Base-by-base conservation (phyloP, 129 eudicot species). In the Lactuca saligna region DNA sequence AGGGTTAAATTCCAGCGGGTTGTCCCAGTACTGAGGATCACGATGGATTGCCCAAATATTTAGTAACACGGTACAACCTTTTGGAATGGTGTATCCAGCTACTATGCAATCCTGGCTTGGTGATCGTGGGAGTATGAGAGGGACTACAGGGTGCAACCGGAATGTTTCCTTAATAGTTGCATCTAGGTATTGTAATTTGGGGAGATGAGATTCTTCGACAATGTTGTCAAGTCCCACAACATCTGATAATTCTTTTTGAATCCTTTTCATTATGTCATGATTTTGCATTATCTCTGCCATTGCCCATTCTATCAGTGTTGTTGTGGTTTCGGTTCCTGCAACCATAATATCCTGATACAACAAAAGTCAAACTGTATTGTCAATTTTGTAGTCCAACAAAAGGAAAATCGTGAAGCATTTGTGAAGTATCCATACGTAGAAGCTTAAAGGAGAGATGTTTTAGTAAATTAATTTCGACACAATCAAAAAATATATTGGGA, bases 41-140 rank as follows among this genome's bases (percentile, higher is more conserved):
- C 53, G 35, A 50, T 67, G 62, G 31, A 67, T 67, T 54, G 72
- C 55, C 72, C 72, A 67, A 54, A 33, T 37, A 67, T 67, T 67
- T 7, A 67, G 17, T 35, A 67, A 33, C 61, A 67, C 12, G 8
- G 50, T 9, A 54, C 35, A 67, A 9, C 72, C 72, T 35, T 34
- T 54, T 17, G 62, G 72, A 5, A 67, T 67, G 7, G 62, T 67
- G 25, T 67, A 53, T 35, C 72, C 72, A n/a, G 62, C 72, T 54
- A 67, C 72, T 0, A 0, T 67, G 51, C 72, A 53, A 7, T 56
- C 50, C 61, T 67, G 38, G 61, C 51, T 67, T 16, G 72, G 62
- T 8, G 72, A 54, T 8, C 72, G 72, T 54, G 72, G 72, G 51
- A 67, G 1, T 5, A 67, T 16, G 10, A 54, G 38, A 35, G 72